Conservation (phyloP, 306 rosid genomes). For the Senna tora region DNA sequence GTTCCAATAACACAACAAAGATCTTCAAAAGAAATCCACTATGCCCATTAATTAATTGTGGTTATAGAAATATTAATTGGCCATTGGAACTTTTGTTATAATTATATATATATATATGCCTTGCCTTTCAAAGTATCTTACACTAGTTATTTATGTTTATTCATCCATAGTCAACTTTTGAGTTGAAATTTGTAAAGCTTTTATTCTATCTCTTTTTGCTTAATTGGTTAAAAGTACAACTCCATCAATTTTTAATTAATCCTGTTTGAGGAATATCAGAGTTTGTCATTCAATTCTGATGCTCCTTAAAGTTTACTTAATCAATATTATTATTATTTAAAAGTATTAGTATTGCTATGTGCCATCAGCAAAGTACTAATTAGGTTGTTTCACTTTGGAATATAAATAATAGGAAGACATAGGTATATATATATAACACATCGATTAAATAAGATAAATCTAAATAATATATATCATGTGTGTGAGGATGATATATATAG, state of each 20-base stretch:
- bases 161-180: conserved; percentile 3
- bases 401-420: too few relatives aligned
- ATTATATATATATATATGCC: too few relatives aligned
- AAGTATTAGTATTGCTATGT: conserved; percentile 3
- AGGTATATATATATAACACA: too few relatives aligned
- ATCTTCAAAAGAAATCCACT: conserved; percentile 30
- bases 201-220: not conserved
- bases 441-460: too few relatives aligned
- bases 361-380: conserved; percentile 26
- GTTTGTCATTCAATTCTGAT: not conserved
- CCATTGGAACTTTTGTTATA: not conserved
- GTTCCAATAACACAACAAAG: conserved; percentile 34
- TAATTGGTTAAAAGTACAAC: too few relatives aligned
- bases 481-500: too few relatives aligned
- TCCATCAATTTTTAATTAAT: not conserved
- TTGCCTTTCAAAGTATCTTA: too few relatives aligned
- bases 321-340: not conserved
- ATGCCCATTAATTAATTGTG: conserved; percentile 3
- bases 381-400: too few relatives aligned
- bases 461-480: too few relatives aligned
- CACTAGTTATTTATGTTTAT: not conserved
- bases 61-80: not conserved
- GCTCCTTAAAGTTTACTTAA: not conserved
- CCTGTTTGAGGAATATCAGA: not conserved
- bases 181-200: not conserved